Conservation (phyloP, 805 yeast species). For the Saccharomycodes ludwigii region DNA sequence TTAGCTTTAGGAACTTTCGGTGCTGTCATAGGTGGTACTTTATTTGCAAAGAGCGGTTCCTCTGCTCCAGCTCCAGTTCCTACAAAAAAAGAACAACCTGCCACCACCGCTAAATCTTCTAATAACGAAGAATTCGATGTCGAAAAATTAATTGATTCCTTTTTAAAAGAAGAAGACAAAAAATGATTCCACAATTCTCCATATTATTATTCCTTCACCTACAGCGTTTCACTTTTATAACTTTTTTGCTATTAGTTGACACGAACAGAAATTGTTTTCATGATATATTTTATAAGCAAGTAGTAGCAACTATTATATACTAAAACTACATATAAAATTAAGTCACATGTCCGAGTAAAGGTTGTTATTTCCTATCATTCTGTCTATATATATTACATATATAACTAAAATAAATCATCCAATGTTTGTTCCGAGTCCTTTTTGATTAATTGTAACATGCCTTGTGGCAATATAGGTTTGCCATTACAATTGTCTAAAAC, state of each 20-base stretch:
- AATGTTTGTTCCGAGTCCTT: conserved; percentile 75
- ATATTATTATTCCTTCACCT: neutral
- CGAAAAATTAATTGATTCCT: conserved; percentile 16
- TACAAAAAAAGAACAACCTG: conserved; percentile 2
- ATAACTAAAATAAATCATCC: conserved; percentile 35
- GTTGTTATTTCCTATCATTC: too few relatives aligned
- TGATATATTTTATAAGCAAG: too few relatives aligned
- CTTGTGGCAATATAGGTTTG: conserved; percentile 79
- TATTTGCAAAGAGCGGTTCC: neutral
- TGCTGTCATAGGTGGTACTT: conserved; percentile 1
- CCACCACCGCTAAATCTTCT: neutral
- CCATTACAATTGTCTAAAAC: conserved; percentile 43
- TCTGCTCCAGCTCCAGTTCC: conserved; percentile 2
- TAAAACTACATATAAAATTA: too few relatives aligned
- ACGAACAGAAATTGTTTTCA: too few relatives aligned
- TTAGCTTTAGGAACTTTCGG: neutral
- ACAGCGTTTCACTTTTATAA: too few relatives aligned
- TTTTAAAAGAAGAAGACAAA: conserved; percentile 11
- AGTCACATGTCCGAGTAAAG: too few relatives aligned
- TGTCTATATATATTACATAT: too few relatives aligned
- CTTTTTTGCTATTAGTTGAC: too few relatives aligned
- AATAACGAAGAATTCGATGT: conserved; percentile 14
- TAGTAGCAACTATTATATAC: too few relatives aligned
- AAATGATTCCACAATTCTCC: conserved; percentile 1
- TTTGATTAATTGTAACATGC: conserved; percentile 79